Evolutionary conservation across 495 filamentous ascomycete genomes (phyloP).

Genomic region (Corynascus novoguineensis): DNA sequence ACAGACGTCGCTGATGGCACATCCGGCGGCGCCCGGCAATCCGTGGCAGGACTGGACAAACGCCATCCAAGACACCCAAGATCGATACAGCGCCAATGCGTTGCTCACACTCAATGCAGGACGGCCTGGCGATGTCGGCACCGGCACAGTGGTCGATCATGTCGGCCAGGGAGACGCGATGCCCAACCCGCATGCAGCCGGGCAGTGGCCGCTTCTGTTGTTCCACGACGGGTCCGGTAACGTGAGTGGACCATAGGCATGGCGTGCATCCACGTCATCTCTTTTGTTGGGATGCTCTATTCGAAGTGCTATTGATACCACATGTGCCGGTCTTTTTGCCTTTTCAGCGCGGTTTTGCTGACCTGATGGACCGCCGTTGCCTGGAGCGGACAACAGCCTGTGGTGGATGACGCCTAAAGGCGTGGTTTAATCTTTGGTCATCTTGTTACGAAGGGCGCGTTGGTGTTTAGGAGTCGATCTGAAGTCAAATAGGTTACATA

Average conservation of each 20-base stretch:
- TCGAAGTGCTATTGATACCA: background rate
- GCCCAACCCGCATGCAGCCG: slow-evolving; percentile 14
- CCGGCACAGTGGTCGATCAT: slow-evolving; percentile 12
- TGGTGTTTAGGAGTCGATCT: background rate
- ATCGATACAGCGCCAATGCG: slow-evolving; percentile 40
- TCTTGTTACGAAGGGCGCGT: background rate
- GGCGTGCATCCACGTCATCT: background rate
- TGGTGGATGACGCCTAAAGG: too few relatives aligned
- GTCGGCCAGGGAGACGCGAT: slow-evolving; percentile 19
- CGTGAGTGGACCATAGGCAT: slow-evolving; percentile 1
- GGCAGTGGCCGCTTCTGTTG: slow-evolving; percentile 30
- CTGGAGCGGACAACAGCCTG: background rate
- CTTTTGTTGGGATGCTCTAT: background rate
- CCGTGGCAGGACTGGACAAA: slow-evolving; percentile 47
- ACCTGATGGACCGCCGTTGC: background rate
- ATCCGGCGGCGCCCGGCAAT: slow-evolving; percentile 21
- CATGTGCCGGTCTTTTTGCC: background rate
- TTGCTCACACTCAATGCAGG: slow-evolving; percentile 36
- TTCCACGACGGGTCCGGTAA: slow-evolving; percentile 23
- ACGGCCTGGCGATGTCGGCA: slow-evolving; percentile 20
- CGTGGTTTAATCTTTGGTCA: background rate
- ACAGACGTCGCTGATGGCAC: slow-evolving; percentile 23
- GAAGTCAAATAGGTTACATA: too few relatives aligned
- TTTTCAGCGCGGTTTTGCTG: background rate
- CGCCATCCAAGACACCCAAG: slow-evolving; percentile 42